Conservation (phyloP, 1,139 yeast genomes). For the Yamadazyma buinensis region DNA sequence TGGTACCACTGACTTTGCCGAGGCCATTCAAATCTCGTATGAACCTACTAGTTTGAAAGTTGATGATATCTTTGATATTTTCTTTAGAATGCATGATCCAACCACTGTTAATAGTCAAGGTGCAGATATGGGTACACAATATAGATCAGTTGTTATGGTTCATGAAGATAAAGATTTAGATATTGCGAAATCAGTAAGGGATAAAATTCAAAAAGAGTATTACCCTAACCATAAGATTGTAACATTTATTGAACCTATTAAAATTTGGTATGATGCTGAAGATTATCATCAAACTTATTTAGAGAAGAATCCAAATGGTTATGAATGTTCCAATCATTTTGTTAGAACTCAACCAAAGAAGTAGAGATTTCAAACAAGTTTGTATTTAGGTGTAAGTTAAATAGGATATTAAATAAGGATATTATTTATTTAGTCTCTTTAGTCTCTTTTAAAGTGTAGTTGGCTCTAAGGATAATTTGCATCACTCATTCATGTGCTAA, state of each 20-base stretch:
- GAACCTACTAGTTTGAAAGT: slow-evolving; percentile 63
- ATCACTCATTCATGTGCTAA: too few species aligned
- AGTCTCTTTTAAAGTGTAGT: too few species aligned
- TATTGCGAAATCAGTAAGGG: slow-evolving; percentile 25
- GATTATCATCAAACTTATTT: slow-evolving; percentile 86
- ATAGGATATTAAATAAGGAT: too few species aligned
- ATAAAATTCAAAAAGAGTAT: slow-evolving; percentile 35
- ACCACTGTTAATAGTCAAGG: slow-evolving; percentile 65
- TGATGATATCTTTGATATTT: slow-evolving; percentile 70
- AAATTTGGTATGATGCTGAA: slow-evolving; percentile 85
- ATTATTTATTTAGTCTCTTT: too few species aligned
- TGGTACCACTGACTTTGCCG: slow-evolving; percentile 71
- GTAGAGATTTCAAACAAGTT: too few species aligned
- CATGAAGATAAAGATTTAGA: slow-evolving; percentile 44
- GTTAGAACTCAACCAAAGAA: slow-evolving; percentile 43
- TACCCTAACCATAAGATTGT: slow-evolving; percentile 43
- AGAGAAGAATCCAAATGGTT: slow-evolving; percentile 75
- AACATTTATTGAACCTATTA: slow-evolving; percentile 67
- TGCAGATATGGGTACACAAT: slow-evolving; percentile 79
- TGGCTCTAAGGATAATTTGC: too few species aligned
- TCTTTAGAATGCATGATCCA: slow-evolving; percentile 86
- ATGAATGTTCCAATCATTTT: slow-evolving; percentile 86
- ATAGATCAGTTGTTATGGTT: slow-evolving; percentile 72
- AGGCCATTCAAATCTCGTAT: slow-evolving; percentile 75
- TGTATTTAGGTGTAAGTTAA: too few species aligned